Evolutionary conservation across 345 rosid genomes (phyloP).

Genomic region (Euphorbia tirucalli): DNA sequence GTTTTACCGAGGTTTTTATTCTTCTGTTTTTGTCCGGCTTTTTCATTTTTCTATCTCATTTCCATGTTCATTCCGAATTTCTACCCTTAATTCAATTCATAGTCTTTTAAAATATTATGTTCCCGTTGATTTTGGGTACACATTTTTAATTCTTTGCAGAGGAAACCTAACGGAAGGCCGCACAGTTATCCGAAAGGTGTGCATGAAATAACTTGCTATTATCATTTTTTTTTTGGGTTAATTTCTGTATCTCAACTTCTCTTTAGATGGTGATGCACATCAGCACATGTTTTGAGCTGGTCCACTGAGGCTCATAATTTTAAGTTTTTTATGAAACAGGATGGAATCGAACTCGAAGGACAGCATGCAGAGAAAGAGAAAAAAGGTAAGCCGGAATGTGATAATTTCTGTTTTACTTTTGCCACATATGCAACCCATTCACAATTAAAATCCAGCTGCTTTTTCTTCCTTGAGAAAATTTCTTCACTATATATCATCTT

Average conservation of each 20-base stretch:
- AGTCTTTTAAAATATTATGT: neutral
- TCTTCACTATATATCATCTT: neutral
- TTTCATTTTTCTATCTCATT: neutral
- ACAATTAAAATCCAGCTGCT: neutral
- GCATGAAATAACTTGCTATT: neutral
- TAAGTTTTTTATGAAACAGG: neutral
- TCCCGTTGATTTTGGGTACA: neutral
- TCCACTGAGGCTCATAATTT: neutral
- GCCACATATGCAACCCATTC: neutral
- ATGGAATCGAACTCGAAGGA: slow-evolving; percentile 12
- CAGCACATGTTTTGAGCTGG: neutral
- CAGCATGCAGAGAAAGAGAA: slow-evolving; percentile 10
- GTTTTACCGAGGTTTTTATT: too few species aligned
- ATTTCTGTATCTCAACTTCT: neutral
- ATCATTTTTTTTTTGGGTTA: neutral
- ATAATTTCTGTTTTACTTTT: neutral
- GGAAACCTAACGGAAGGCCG: neutral
- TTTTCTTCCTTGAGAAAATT: neutral
- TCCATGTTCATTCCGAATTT: neutral
- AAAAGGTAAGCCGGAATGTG: slow-evolving; percentile 5
- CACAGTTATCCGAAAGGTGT: neutral
- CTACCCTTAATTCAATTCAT: neutral
- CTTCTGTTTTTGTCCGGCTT: neutral
- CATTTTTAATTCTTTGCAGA: neutral
- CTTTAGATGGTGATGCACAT: neutral